A percentile compares a stretch with the other conserved stretches of the same genome.
Evolutionary conservation across 2,329 filamentous ascomycete genomes (phyloP).

Genomic region (Orbilia brochopaga): DNA sequence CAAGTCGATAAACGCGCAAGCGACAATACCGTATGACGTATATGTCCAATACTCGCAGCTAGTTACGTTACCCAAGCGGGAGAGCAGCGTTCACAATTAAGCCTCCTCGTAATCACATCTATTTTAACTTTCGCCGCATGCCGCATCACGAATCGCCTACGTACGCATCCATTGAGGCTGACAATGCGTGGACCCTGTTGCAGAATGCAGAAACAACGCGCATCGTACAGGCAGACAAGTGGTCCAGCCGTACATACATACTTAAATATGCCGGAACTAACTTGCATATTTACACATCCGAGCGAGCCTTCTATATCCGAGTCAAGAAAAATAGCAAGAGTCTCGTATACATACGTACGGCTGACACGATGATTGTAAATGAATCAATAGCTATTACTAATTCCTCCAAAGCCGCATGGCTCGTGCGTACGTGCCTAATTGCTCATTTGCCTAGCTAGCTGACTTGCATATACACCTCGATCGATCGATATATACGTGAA

Average conservation of each 20-base stretch:
- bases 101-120: too few relatives aligned
- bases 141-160: too few relatives aligned
- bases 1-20: too few relatives aligned
- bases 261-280: too few relatives aligned
- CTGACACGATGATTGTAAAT: not conserved
- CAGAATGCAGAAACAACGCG: not conserved
- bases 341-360: not conserved
- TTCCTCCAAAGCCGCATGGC: too few relatives aligned
- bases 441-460: not conserved
- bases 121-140: too few relatives aligned
- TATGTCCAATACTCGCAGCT: too few relatives aligned
- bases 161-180: not conserved
- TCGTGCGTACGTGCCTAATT: not conserved
- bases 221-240: not conserved
- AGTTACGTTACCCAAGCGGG: too few relatives aligned
- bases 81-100: too few relatives aligned
- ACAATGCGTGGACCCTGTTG: not conserved
- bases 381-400: not conserved
- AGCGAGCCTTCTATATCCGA: constrained; percentile 3
- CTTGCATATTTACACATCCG: too few relatives aligned
- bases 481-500: too few relatives aligned
- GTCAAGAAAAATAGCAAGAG: not conserved
- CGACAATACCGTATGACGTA: too few relatives aligned
- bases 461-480: not conserved
- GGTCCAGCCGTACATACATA: not conserved